Evolutionary conservation across 805 yeast species (phyloP).

Genomic region (Ogataea nakhonphanomensis): DNA sequence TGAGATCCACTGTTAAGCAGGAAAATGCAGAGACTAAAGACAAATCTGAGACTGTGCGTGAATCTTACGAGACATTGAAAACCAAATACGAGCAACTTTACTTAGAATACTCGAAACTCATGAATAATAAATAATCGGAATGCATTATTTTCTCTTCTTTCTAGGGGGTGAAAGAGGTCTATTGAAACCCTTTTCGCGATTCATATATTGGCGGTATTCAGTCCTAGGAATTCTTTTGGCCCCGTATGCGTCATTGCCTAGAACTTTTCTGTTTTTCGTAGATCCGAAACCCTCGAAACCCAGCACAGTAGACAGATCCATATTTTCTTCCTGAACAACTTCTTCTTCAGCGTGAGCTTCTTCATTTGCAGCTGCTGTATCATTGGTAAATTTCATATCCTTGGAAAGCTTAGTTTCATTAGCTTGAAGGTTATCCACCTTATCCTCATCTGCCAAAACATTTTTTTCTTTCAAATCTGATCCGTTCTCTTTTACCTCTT

Average conservation of each 20-base stretch:
- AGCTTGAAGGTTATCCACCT: background rate
- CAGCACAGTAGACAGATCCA: constrained; percentile 36
- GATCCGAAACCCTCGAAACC: constrained; percentile 55
- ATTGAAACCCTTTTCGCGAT: constrained; percentile 53
- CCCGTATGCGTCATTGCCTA: constrained; percentile 45
- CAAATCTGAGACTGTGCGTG: constrained; percentile 47
- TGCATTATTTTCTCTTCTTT: constrained; percentile 13
- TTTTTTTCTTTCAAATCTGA: background rate
- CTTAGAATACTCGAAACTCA: constrained; percentile 43
- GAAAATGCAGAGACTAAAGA: constrained; percentile 35
- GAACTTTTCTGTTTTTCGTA: constrained; percentile 56
- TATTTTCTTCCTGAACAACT: constrained; percentile 2
- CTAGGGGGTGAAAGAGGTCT: constrained; percentile 50
- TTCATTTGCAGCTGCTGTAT: background rate
- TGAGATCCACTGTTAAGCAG: constrained; percentile 35
- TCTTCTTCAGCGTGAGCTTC: background rate
- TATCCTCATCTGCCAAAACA: no score
- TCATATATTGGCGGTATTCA: constrained; percentile 59
- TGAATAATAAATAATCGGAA: constrained; percentile 10
- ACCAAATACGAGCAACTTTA: constrained; percentile 57
- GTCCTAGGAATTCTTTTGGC: constrained; percentile 37
- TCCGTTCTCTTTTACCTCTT: background rate
- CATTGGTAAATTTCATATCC: background rate
- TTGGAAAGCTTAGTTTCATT: background rate
- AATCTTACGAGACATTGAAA: constrained; percentile 58